phyloP scores from a whole-genome alignment of 257 asterid genomes.

The Solanum boliviense region DNA sequence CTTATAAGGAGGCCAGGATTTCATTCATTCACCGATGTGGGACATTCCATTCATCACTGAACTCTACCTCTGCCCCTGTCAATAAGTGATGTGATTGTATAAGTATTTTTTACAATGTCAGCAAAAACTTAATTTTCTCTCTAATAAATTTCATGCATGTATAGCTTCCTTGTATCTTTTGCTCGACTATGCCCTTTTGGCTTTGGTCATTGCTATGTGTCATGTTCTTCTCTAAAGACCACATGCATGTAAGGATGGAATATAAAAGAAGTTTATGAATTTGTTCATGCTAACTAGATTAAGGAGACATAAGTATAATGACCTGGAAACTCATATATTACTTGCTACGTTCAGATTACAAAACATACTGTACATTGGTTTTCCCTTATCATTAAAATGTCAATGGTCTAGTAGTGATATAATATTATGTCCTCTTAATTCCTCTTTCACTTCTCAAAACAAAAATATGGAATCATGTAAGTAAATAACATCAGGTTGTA shows the following conservation, averaged over 20 bases:
- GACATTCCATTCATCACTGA: no score
- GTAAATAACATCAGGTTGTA: no score
- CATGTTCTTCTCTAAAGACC: background rate
- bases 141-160: background rate
- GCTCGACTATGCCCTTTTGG: background rate
- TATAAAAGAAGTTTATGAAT: background rate
- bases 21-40: no score
- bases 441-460: no score
- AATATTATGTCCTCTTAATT: no score
- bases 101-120: no score
- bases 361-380: no score
- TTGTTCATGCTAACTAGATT: background rate
- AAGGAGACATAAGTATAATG: background rate
- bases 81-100: background rate
- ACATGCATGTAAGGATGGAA: background rate
- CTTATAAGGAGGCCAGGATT: no score
- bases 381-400: no score
- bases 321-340: background rate
- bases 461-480: no score
- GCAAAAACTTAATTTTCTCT: background rate
- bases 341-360: no score
- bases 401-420: no score
- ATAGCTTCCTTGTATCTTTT: background rate
- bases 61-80: background rate
- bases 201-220: background rate